Percentiles rank a stretch among this genome's conserved stretches.
Evolutionary conservation across 495 filamentous ascomycete genomes (phyloP).

Genomic region (Endocarpon pusillum): DNA sequence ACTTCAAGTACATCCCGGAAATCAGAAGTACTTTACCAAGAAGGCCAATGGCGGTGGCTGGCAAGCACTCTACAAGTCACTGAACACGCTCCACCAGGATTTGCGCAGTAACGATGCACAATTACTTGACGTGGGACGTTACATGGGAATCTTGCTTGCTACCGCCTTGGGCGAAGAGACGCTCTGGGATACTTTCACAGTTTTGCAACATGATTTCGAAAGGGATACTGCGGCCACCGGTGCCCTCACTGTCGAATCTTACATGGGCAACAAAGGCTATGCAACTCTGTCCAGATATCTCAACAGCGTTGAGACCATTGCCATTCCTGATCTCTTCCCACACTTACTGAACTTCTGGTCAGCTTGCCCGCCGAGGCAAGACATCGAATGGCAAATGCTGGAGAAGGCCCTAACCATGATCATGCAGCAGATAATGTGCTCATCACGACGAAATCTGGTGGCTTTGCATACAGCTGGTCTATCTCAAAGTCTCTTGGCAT

Average conservation of each 20-base stretch:
- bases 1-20: constrained; percentile 67
- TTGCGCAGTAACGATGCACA: constrained; percentile 32
- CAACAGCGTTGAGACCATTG: constrained; percentile 14
- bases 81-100: constrained; percentile 42
- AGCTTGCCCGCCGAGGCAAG: constrained; percentile 12
- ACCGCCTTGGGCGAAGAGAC: constrained; percentile 66
- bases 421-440: constrained; percentile 25
- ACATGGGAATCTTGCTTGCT: constrained; percentile 72
- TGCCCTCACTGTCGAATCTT: background rate
- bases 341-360: constrained; percentile 11
- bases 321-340: constrained; percentile 10
- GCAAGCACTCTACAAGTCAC: constrained; percentile 52
- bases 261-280: background rate
- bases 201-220: constrained; percentile 2
- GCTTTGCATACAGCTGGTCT: constrained; percentile 64
- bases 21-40: constrained; percentile 67
- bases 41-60: constrained; percentile 59
- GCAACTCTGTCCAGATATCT: constrained; percentile 9
- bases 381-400: constrained; percentile 13
- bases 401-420: constrained; percentile 23
- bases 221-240: background rate
- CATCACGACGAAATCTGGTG: constrained; percentile 58
- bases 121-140: constrained; percentile 45
- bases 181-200: constrained; percentile 27
- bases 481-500: constrained; percentile 51